Percentiles rank a stretch among this genome's conserved stretches.
Evolutionary conservation across 2,329 filamentous ascomycete genomes (phyloP).

Genomic region (Cytospora paraplurivora): DNA sequence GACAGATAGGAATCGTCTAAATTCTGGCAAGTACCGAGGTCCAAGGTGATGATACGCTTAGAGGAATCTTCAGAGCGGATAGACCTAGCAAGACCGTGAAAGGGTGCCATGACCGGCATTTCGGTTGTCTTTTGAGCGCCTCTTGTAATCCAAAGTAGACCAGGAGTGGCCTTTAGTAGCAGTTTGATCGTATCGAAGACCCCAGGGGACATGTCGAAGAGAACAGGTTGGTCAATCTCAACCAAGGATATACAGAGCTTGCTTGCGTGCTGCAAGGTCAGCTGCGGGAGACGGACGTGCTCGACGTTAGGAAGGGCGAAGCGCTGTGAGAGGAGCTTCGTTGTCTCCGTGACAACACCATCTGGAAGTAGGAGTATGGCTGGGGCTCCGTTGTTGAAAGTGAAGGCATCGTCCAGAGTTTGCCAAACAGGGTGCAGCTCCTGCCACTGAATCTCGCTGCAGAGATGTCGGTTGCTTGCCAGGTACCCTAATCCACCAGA

Average conservation of each 20-base stretch:
- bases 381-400: slow-evolving; percentile 33
- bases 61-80: slow-evolving; percentile 52
- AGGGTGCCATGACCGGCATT: slow-evolving; percentile 42
- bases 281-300: slow-evolving; percentile 39
- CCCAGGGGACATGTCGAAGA: slow-evolving; percentile 44
- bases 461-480: slow-evolving; percentile 52
- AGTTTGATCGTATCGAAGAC: slow-evolving; percentile 46
- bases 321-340: background rate
- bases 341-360: background rate
- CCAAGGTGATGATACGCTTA: slow-evolving; percentile 48
- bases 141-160: slow-evolving; percentile 52
- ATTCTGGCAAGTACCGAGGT: slow-evolving; percentile 36
- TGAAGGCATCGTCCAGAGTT: slow-evolving; percentile 37
- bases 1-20: background rate
- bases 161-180: slow-evolving; percentile 41
- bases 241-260: slow-evolving; percentile 49
- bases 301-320: slow-evolving; percentile 35
- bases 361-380: slow-evolving; percentile 35
- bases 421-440: slow-evolving; percentile 29
- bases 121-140: slow-evolving; percentile 43
- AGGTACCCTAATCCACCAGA: slow-evolving; percentile 43
- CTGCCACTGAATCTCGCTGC: slow-evolving; percentile 52
- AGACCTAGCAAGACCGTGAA: slow-evolving; percentile 50
- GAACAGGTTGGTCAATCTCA: slow-evolving; percentile 41
- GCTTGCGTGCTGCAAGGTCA: slow-evolving; percentile 37